Base-by-base conservation (phyloP, 139 green algal genomes). In the Spirogloea muscicola region DNA sequence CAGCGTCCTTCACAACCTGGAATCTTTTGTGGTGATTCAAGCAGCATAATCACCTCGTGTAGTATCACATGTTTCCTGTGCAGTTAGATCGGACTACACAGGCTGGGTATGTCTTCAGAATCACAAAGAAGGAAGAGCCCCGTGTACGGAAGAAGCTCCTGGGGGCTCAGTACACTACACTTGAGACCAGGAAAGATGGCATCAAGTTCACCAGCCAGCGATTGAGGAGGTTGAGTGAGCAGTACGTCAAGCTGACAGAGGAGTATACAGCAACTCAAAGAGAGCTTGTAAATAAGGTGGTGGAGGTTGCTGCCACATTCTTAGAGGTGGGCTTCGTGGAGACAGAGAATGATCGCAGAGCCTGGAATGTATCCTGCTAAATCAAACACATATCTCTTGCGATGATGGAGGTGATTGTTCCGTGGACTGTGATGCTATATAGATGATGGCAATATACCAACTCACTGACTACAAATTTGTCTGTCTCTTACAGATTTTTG, bases 71-170 rank as follows among this genome's bases (percentile, higher is more conserved):
- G n/a, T n/a, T n/a, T n/a, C n/a, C n/a, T n/a, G n/a, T n/a, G n/a
- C n/a, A n/a, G n/a, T n/a, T n/a, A n/a, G n/a, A n/a, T n/a, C n/a
- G n/a, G n/a, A n/a, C n/a, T n/a, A n/a, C n/a, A n/a, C 63, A 81
- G 67, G 25, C 75, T 16, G 81, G 81, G 6, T 71, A 70, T 21
- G 96, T 91, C 82, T 81, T 97, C 69, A 85, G 92, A 68, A 95
- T 97, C 77, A 96, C 92, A 2, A 87, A 90, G 73, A 96, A 96
- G 76, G 92, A 98, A 81, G 91, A 97, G 84, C 90, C 89, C 68
- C 79, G 68, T 10, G 89, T 96, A 37, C 84, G 93, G 1, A 82
- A 78, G 44, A 91, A 95, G 84, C 85, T 98, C 61, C 49, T 33
- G 13, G 55, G n/a, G 3, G 34, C 43, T 21, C 29, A 74, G 36